These are phyloP conservation scores for Hyaloscypha variabilis DNA, from an alignment of 495 filamentous ascomycete genomes.

Conservation along the genomic window DNA sequence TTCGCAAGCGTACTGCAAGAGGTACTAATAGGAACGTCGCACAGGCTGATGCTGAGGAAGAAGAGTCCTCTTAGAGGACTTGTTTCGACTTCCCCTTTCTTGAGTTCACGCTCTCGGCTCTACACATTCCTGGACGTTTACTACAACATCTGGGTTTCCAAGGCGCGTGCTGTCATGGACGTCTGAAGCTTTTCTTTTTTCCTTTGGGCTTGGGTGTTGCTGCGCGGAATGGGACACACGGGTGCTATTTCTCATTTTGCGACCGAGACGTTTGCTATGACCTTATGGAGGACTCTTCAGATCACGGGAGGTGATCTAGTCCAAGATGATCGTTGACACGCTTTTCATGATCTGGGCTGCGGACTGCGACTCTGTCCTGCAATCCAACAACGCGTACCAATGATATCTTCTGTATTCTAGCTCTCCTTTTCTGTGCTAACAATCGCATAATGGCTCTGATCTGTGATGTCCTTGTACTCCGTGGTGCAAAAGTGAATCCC, in stretches of 20 bases:
- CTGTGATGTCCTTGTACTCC: background rate
- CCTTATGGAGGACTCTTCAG: constrained; percentile 27
- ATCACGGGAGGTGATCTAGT: constrained; percentile 28
- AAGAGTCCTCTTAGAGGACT: constrained; percentile 40
- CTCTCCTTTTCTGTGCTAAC: constrained; percentile 27
- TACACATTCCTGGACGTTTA: constrained; percentile 33
- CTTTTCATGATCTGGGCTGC: constrained; percentile 27
- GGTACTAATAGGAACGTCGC: constrained; percentile 29
- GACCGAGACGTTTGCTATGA: constrained; percentile 25
- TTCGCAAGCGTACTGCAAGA: constrained; percentile 20
- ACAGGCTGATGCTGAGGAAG: constrained; percentile 52
- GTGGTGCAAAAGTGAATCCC: background rate
- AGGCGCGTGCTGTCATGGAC: constrained; percentile 24
- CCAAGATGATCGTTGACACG: constrained; percentile 29
- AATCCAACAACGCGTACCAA: constrained; percentile 23
- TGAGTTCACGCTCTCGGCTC: constrained; percentile 29
- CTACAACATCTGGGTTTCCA: constrained; percentile 34
- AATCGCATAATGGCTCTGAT: constrained; percentile 11
- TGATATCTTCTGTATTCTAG: constrained; percentile 35
- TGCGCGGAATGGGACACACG: constrained; percentile 36
- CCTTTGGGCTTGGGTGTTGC: constrained; percentile 50
- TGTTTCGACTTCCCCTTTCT: constrained; percentile 17
- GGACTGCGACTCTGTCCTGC: constrained; percentile 26
- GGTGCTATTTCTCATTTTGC: constrained; percentile 24
- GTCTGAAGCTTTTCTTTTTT: constrained; percentile 40